Base-by-base conservation (phyloP, 345 rosid species). In the Streptanthus diversifolius region DNA sequence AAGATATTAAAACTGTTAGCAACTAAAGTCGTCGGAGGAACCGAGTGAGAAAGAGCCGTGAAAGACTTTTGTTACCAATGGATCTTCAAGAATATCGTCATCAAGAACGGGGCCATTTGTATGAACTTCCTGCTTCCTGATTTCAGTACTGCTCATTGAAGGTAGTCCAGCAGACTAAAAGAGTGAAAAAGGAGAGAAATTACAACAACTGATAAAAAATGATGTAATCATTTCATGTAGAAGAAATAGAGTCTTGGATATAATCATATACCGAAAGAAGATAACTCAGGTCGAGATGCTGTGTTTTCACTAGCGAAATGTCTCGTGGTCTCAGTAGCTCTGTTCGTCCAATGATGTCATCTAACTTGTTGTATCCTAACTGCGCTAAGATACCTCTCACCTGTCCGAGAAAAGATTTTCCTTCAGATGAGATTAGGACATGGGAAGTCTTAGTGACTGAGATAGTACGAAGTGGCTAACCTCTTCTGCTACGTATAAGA, bases 401-500 rank as follows among this genome's bases (percentile, higher is more conserved):
- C 99, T 95, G 32, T n/a, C 65, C 25, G 1, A 59, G 33, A 43
- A 51, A 41, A 65, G 0, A 51, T 67, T 22, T 14, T 52, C 11
- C 8, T 39, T 39, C 2, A 74, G 29, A 67, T 59, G 68, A 74
- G 55, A 15, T 67, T 15, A 60, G 55, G 37, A 68, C 40, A 40
- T 0, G 24, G 59, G 3, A 37, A 48, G 27, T 47, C 12, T 57
- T 39, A 49, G 21, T 14, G 62, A 67, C 22, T 52, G 43, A 60
- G 61, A 56, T 14, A 44, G 56, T 79, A 51, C 8, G 13, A 61
- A 41, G 33, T 64, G 18, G 21, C 35, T 66, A 71, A 95, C 99
- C 97, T 95, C 99, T 88, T 95, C 99, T 14, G 99, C 99, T 69
- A 95, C 97, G 56, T 95, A 95, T 43, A 91, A 72, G 80, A 95